Evolutionary conservation across 306 rosid species (phyloP).

Genomic region (Astragalus glycyphyllos): DNA sequence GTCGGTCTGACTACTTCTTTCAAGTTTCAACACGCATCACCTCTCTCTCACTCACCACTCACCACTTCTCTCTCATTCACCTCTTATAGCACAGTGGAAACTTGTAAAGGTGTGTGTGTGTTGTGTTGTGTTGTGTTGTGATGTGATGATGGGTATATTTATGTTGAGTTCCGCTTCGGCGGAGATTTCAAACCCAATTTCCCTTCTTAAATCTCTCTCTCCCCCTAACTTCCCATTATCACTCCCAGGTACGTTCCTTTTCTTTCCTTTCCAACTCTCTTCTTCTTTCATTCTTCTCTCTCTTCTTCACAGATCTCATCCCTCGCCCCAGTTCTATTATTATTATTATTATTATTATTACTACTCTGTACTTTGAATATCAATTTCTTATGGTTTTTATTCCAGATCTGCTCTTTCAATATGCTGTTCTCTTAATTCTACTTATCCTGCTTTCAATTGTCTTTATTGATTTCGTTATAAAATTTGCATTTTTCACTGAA

Average conservation of each 20-base stretch:
- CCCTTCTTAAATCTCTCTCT: slow-evolving; percentile 23
- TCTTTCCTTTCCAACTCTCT: neutral
- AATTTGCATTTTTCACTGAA: neutral
- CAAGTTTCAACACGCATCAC: too few species aligned
- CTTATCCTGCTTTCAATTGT: neutral
- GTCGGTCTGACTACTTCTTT: too few species aligned
- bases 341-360: neutral
- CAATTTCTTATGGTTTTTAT: neutral
- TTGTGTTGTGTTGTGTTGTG: too few species aligned
- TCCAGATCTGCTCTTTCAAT: slow-evolving; percentile 31
- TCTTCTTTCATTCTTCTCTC: neutral
- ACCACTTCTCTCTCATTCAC: too few species aligned
- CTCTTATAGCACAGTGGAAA: too few species aligned
- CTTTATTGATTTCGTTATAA: neutral
- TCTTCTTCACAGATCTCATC: slow-evolving; percentile 23
- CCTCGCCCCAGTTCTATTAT: neutral
- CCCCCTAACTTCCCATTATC: neutral
- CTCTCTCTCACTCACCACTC: too few species aligned
- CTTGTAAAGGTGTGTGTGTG: too few species aligned
- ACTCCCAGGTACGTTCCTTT: slow-evolving; percentile 34
- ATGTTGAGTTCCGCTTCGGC: too few species aligned
- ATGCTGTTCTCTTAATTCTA: neutral
- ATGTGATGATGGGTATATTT: too few species aligned
- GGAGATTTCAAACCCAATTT: slow-evolving; percentile 47
- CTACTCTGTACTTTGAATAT: neutral